Conservation (phyloP, 805 yeast species). For the Nematodospora valgi region DNA sequence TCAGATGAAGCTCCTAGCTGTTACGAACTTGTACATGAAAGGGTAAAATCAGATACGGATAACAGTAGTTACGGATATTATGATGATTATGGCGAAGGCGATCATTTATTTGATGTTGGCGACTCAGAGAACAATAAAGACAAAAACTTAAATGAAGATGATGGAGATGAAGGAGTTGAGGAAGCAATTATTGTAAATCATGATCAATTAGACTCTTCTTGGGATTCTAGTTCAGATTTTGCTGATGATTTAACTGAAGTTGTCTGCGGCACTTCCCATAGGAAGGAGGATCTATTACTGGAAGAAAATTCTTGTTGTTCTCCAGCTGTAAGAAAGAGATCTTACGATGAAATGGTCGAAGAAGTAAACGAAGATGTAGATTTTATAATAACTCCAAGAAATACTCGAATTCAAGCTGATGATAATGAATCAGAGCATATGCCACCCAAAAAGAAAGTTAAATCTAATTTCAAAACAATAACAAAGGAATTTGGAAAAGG, state of each 20-base stretch:
- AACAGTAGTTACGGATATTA: not conserved
- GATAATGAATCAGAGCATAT: not conserved
- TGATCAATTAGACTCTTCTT: not conserved
- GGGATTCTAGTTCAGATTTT: not conserved
- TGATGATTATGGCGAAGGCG: slow-evolving; percentile 1
- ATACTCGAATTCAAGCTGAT: no score
- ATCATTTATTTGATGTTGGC: no score
- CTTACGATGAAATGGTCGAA: slow-evolving; percentile 3
- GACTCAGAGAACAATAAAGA: not conserved
- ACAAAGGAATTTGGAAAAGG: slow-evolving; percentile 33
- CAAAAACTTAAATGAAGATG: not conserved
- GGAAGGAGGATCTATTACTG: no score
- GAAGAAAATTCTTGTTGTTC: no score
- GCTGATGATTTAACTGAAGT: slow-evolving; percentile 1
- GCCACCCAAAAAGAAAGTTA: slow-evolving; percentile 9
- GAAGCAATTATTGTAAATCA: not conserved
- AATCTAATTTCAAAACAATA: slow-evolving; percentile 13
- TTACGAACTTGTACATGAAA: not conserved
- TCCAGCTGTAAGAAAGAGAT: no score
- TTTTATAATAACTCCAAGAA: no score
- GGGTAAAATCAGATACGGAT: no score
- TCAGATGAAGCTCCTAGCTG: not conserved
- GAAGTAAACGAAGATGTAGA: not conserved
- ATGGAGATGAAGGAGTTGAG: slow-evolving; percentile 3
- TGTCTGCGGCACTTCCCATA: not conserved